phyloP scores from a whole-genome alignment of 1,139 yeast genomes.

The Yamadazyma sp. region DNA sequence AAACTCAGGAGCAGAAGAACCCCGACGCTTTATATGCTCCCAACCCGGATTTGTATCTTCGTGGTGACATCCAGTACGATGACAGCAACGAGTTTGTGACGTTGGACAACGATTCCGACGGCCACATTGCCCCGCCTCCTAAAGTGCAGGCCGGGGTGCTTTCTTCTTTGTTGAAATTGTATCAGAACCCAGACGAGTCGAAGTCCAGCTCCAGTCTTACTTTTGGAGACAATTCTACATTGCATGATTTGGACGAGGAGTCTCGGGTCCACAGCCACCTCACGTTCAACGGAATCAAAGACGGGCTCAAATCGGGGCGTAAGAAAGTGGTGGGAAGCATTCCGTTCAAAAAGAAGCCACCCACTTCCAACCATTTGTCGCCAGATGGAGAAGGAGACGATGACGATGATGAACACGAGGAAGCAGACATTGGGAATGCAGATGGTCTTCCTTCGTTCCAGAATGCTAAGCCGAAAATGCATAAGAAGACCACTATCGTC shows the following conservation, averaged over 20 bases:
- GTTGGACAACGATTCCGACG: conserved; percentile 47
- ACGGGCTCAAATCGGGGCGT: conserved; percentile 26
- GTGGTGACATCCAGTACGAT: conserved; percentile 30
- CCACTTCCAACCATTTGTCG: conserved; percentile 4
- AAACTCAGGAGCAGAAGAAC: conserved; percentile 6
- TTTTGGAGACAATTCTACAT: conserved; percentile 19
- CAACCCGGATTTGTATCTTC: conserved; percentile 43
- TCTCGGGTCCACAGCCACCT: conserved; percentile 17
- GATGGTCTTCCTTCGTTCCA: conserved; percentile 41
- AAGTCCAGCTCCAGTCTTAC: conserved; percentile 25
- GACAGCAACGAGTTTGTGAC: conserved; percentile 34
- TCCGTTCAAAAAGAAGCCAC: conserved; percentile 14
- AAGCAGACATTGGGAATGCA: too few species aligned
- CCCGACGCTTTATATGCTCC: conserved; percentile 38
- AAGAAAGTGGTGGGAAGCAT: conserved; percentile 19
- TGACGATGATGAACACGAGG: conserved; percentile 7
- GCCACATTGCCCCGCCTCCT: conserved; percentile 64
- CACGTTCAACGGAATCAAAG: conserved; percentile 28
- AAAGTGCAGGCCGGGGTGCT: conserved; percentile 81
- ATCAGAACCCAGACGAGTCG: conserved; percentile 44
- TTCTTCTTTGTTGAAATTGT: conserved; percentile 69
- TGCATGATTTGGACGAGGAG: conserved; percentile 14
- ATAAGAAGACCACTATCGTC: conserved; percentile 22
- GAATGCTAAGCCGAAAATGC: conserved; percentile 43
- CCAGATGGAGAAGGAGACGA: conserved; percentile 9